phyloP scores from a whole-genome alignment of 148 eudicot species.

The Talinum fruticosum region DNA sequence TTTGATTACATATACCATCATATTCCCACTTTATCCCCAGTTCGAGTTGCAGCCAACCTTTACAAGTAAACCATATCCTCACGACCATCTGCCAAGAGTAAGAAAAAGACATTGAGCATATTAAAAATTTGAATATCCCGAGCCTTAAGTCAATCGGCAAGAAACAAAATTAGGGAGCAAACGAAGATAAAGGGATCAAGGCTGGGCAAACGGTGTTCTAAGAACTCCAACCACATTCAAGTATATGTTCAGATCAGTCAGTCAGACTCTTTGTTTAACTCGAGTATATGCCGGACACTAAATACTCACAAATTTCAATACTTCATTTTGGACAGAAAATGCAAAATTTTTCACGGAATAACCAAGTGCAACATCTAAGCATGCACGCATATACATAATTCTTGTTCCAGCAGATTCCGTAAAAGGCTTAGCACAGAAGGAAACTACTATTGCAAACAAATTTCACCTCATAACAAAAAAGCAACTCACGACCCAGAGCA shows the following conservation, averaged over 20 bases:
- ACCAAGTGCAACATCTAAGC: background rate
- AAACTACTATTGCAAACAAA: background rate
- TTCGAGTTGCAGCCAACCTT: constrained; percentile 13
- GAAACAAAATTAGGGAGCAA: background rate
- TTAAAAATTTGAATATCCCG: background rate
- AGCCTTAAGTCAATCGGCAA: background rate
- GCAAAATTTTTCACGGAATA: background rate
- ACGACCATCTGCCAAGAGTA: constrained; percentile 24
- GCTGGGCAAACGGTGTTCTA: no score
- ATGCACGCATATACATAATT: background rate
- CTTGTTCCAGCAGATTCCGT: background rate
- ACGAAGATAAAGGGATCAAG: background rate
- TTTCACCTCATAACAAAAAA: background rate
- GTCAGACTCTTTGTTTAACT: background rate
- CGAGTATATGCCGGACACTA: background rate
- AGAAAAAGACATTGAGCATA: background rate
- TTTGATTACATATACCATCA: constrained; percentile 20
- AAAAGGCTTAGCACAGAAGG: background rate
- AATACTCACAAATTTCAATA: background rate
- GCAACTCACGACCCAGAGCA: background rate
- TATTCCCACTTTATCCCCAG: constrained; percentile 8
- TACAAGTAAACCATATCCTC: constrained; percentile 6
- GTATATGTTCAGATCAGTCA: no score
- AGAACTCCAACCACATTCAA: no score
- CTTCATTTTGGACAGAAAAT: background rate